A percentile compares a stretch with the other conserved stretches of the same genome.
phyloP scores from a whole-genome alignment of 2,329 filamentous ascomycete species.

The Harringtonia aguacate region DNA sequence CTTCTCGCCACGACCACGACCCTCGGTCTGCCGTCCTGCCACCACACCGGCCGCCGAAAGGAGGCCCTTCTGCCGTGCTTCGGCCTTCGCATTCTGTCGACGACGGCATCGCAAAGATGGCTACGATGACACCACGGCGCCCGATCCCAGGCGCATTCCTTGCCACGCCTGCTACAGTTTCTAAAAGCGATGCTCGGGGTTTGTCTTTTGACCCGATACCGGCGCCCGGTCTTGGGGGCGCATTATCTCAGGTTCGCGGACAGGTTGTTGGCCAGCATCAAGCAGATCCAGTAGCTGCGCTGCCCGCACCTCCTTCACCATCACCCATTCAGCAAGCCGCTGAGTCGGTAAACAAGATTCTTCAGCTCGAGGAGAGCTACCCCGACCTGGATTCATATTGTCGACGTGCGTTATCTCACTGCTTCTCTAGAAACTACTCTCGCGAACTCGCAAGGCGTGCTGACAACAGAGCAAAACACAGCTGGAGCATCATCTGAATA shows the following conservation, averaged over 20 bases:
- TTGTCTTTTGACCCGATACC: slow-evolving; percentile 33
- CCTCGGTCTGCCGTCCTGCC: no score
- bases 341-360: slow-evolving; percentile 67
- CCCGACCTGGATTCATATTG: slow-evolving; percentile 86
- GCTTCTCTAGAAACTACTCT: no score
- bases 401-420: slow-evolving; percentile 69
- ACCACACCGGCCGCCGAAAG: no score
- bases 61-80: background rate
- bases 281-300: slow-evolving; percentile 23
- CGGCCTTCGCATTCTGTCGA: background rate
- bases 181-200: slow-evolving; percentile 36
- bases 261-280: background rate
- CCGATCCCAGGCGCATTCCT: slow-evolving; percentile 66
- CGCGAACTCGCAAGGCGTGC: no score
- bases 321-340: slow-evolving; percentile 68
- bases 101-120: slow-evolving; percentile 27
- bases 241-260: background rate
- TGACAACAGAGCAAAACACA: no score
- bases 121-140: slow-evolving; percentile 57
- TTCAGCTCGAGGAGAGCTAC: slow-evolving; percentile 68
- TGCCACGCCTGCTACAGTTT: slow-evolving; percentile 57
- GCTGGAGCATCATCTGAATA: slow-evolving; percentile 90
- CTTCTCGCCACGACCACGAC: no score
- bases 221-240: slow-evolving; percentile 13
- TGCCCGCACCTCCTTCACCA: slow-evolving; percentile 26